Evolutionary conservation across 352 stramenopile genomes (phyloP).

Genomic region (Globisporangium orthogonon): DNA sequence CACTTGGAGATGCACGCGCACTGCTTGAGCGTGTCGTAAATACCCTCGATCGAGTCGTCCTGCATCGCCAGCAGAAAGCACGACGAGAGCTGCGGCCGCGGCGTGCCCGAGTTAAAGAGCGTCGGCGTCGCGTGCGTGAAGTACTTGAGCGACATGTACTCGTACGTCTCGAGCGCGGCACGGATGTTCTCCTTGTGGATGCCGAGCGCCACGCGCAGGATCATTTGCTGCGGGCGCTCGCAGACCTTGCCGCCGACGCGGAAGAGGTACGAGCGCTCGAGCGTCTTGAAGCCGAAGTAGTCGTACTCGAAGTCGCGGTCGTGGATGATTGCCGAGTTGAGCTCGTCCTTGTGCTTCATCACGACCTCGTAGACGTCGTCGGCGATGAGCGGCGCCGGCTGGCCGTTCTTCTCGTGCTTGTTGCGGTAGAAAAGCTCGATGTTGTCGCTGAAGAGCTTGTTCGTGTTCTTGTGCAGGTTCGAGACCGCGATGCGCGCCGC

Average conservation of each 20-base stretch:
- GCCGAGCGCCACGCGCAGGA: conserved; percentile 97
- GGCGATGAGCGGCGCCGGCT: conserved; percentile 90
- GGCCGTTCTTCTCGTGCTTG: conserved; percentile 94
- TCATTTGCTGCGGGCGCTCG: conserved; percentile 98
- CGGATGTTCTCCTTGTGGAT: conserved; percentile 97
- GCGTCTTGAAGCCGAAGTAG: conserved; percentile 99
- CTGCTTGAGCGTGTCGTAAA: conserved; percentile 99
- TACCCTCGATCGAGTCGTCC: conserved; percentile 98
- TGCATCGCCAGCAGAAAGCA: conserved; percentile 99
- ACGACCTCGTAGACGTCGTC: conserved; percentile 95
- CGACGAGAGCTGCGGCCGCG: conserved; percentile 96
- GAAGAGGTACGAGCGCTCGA: conserved; percentile 97
- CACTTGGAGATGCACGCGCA: conserved; percentile 99
- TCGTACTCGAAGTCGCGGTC: conserved; percentile 98
- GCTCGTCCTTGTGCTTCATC: conserved; percentile 92
- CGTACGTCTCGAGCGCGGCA: conserved; percentile 95
- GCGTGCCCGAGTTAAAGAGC: conserved; percentile 98
- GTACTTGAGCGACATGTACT: conserved; percentile 95
- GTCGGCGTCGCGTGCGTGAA: conserved; percentile 99
- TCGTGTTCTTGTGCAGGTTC: conserved; percentile 99
- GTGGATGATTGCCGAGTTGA: conserved; percentile 96
- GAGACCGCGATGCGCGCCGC: conserved; percentile 97
- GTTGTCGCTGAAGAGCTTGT: conserved; percentile 93
- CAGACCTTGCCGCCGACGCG: conserved; percentile 93
- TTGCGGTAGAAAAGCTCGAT: conserved; percentile 94